Evolutionary conservation across 2,329 filamentous ascomycete genomes (phyloP).

Genomic region (Xylaria sp.): DNA sequence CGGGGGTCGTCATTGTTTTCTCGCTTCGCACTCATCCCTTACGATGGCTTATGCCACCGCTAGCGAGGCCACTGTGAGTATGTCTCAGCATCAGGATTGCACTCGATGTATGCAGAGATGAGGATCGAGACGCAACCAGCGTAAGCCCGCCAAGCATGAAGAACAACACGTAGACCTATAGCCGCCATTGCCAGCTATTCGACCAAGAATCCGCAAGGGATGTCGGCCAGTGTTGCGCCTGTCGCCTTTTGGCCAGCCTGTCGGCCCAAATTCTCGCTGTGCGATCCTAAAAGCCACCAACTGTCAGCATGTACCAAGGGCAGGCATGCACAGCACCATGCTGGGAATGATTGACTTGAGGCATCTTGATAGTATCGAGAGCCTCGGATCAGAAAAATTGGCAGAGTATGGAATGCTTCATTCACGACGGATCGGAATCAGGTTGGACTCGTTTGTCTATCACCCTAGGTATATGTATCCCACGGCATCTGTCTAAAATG

Average conservation of each 20-base stretch:
- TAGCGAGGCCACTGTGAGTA: background rate
- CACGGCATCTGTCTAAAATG: background rate
- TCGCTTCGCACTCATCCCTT: background rate
- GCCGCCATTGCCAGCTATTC: background rate
- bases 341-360: background rate
- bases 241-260: background rate
- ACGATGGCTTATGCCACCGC: background rate
- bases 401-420: background rate
- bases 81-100: background rate
- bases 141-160: background rate
- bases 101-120: background rate
- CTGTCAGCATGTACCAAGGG: conserved; percentile 1
- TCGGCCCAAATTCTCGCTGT: background rate
- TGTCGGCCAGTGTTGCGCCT: background rate
- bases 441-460: background rate
- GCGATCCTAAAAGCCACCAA: background rate
- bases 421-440: background rate
- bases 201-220: background rate
- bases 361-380: background rate
- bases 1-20: background rate
- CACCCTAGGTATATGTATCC: conserved; percentile 19
- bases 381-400: background rate
- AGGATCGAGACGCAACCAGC: background rate
- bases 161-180: background rate
- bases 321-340: background rate